These are phyloP conservation scores for Sporothrix variecibatus DNA, from an alignment of 2,329 filamentous ascomycete genomes.

Conservation along the genomic window DNA sequence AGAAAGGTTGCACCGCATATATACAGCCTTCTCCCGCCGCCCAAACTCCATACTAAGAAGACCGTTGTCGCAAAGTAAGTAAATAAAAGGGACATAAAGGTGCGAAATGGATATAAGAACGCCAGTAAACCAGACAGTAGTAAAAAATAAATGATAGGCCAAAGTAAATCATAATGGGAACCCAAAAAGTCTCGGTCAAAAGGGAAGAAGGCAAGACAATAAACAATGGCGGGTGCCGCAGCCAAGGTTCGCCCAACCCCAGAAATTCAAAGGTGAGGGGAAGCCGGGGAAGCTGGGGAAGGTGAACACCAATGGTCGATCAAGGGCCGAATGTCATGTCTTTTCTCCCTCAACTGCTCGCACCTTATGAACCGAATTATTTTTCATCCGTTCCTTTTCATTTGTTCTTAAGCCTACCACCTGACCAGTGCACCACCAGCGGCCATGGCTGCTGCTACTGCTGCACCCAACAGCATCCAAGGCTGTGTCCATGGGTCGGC, in stretches of 20 bases:
- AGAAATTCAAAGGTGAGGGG: not conserved
- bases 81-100: not conserved
- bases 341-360: not conserved
- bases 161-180: not conserved
- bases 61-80: not conserved
- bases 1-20: not conserved
- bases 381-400: not conserved
- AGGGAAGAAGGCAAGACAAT: not conserved
- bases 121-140: not conserved
- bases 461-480: conserved; percentile 1
- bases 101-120: conserved; percentile 1
- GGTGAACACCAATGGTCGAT: not conserved
- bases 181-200: not conserved
- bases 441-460: not conserved
- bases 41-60: not conserved
- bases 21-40: not conserved
- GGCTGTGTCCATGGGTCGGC: conserved; percentile 9
- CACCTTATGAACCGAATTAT: not conserved
- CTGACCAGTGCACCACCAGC: conserved; percentile 5
- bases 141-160: not conserved
- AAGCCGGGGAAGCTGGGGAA: not conserved
- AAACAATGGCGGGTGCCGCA: not conserved
- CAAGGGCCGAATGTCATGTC: not conserved
- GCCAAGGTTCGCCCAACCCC: not conserved
- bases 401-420: not conserved